Evolutionary conservation across 2,329 filamentous ascomycete species (phyloP).

Genomic region (Chaetomiaceae sp.): DNA sequence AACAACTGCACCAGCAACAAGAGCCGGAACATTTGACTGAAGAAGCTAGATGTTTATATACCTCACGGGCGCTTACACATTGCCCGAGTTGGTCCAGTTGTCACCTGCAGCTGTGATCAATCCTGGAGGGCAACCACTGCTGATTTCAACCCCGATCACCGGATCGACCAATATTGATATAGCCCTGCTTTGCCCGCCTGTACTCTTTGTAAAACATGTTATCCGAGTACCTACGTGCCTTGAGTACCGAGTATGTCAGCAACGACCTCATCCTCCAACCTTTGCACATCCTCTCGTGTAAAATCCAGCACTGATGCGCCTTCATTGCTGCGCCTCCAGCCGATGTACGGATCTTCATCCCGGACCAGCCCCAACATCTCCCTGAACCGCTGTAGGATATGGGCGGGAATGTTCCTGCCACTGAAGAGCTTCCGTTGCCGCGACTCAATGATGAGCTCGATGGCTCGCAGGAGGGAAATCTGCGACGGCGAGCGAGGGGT

Average conservation of each 20-base stretch:
- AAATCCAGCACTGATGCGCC: background rate
- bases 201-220: too few species aligned
- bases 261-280: constrained; percentile 1
- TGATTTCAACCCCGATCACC: too few species aligned
- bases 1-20: too few species aligned
- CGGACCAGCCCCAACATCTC: background rate
- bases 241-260: background rate
- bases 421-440: background rate
- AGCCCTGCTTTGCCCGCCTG: too few species aligned
- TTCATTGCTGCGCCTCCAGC: background rate
- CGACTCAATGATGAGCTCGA: background rate
- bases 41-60: too few species aligned
- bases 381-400: background rate
- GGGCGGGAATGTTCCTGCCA: background rate
- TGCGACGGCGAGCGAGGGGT: background rate
- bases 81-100: too few species aligned
- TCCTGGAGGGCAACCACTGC: too few species aligned
- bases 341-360: background rate
- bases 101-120: too few species aligned
- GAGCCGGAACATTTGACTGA: too few species aligned
- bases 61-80: too few species aligned
- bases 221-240: too few species aligned
- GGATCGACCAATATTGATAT: too few species aligned
- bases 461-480: background rate
- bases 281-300: background rate